Percentiles rank a stretch among this genome's conserved stretches.
Evolutionary conservation across 441 rosid species (phyloP).

Genomic region (Adansonia gregorii): DNA sequence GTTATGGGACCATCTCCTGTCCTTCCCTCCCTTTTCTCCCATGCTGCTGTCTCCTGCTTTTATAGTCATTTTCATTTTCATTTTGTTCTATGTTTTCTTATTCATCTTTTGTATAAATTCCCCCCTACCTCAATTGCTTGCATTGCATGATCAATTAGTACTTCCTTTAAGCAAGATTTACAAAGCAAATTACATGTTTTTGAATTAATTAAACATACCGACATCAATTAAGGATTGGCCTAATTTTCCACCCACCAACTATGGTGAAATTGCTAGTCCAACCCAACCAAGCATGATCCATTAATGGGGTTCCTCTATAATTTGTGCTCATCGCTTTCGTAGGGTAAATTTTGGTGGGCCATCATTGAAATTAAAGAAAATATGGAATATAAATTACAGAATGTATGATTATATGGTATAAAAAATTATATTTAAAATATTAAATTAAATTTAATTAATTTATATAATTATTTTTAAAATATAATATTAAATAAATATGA

Average conservation of each 20-base stretch:
- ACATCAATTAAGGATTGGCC: not conserved
- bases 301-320: not conserved
- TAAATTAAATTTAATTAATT: no score
- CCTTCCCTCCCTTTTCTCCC: not conserved
- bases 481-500: no score
- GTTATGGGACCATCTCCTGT: slow-evolving; percentile 36
- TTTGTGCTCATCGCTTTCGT: slow-evolving; percentile 14
- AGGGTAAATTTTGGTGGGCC: not conserved
- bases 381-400: not conserved
- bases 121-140: not conserved
- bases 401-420: not conserved
- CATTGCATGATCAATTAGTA: not conserved
- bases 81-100: not conserved
- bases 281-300: not conserved
- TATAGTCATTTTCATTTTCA: not conserved
- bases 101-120: not conserved
- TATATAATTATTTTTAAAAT: no score
- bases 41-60: not conserved
- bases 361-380: not conserved
- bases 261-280: slow-evolving; percentile 1
- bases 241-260: slow-evolving; percentile 1
- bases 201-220: not conserved
- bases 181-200: not conserved
- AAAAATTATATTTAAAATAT: no score
- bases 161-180: not conserved